Evolutionary conservation across 345 rosid genomes (phyloP), one percentile per base, ranked within the genome.

Genomic region (Salix arbutifolia): DNA sequence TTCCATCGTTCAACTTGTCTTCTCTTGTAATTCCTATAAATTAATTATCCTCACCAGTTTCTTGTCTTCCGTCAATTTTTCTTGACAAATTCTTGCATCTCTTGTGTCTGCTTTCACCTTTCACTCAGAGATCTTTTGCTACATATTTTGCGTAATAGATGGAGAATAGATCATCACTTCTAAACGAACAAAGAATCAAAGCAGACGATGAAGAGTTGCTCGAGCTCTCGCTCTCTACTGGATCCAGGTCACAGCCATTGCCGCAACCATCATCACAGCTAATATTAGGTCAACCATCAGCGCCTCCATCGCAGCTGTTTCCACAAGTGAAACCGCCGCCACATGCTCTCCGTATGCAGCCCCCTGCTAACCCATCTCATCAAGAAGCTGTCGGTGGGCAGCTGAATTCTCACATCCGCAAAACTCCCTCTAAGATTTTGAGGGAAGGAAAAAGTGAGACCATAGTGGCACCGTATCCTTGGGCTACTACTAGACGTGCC

Each of bases 401-500:
- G 4, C 5, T 14, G 48, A 1, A 19, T 5, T 21, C 77, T 1
- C 79, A 81, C 8, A 14, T 70, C 8, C 81, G 80, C 16, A 69
- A 67, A 30, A 56, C 66, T 11, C 74, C 79, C 4, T 33, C 56
- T 31, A 85, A 71, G 23, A 64, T 60, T 14, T 67, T 78, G 0
- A 69, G 46, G 10, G 70, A 75, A 4, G 84, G 79, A 1, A 76
- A 78, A 56, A 48, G 72, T 4, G 84, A 81, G 58, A 72, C 71
- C 66, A 4, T 83, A 2, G 75, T 73, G 4, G 44, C 74, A 3
- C 83, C 82, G 0, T 86, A 53, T 30, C 83, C 79, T 1, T 83
- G 86, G 86, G 82, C 88, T 8, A 81, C 78, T 0, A 38, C 9
- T 9, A 72, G 71, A 5, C 76, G 85, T 21, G 86, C 86, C 56